Evolutionary conservation across 441 rosid species (phyloP).

Genomic region (Adansonia grandidieri): DNA sequence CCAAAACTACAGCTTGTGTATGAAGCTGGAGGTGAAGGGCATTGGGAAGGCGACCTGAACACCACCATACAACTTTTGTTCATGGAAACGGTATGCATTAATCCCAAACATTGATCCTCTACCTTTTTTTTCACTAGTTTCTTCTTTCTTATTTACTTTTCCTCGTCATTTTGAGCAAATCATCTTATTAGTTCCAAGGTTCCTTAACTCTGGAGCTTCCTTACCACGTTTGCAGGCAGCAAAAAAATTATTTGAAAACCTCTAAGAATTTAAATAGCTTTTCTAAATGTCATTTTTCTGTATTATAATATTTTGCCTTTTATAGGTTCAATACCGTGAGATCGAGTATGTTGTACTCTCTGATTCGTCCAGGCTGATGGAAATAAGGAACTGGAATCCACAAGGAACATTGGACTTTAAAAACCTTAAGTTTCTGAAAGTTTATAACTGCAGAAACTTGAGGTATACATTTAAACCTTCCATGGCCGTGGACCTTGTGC

Average conservation of each 20-base stretch:
- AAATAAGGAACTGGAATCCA: conserved; percentile 17
- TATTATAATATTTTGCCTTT: background rate
- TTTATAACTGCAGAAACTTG: conserved; percentile 8
- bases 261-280: background rate
- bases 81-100: conserved; percentile 19
- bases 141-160: background rate
- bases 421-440: background rate
- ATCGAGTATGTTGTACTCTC: conserved; percentile 12
- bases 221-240: background rate
- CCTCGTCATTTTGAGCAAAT: background rate
- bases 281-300: background rate
- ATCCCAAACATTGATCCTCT: background rate
- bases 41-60: conserved; percentile 17
- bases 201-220: background rate
- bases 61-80: conserved; percentile 10
- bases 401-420: conserved; percentile 15
- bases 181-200: background rate
- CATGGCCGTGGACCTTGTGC: conserved; percentile 18
- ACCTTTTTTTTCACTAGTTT: background rate
- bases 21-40: background rate
- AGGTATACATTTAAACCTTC: conserved; percentile 7
- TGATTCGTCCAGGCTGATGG: conserved; percentile 16
- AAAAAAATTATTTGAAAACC: background rate
- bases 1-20: conserved; percentile 13
- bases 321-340: conserved; percentile 18